These are phyloP conservation scores for Hylodesmum podocarpum DNA, from an alignment of 306 rosid species.

Conservation along the genomic window DNA sequence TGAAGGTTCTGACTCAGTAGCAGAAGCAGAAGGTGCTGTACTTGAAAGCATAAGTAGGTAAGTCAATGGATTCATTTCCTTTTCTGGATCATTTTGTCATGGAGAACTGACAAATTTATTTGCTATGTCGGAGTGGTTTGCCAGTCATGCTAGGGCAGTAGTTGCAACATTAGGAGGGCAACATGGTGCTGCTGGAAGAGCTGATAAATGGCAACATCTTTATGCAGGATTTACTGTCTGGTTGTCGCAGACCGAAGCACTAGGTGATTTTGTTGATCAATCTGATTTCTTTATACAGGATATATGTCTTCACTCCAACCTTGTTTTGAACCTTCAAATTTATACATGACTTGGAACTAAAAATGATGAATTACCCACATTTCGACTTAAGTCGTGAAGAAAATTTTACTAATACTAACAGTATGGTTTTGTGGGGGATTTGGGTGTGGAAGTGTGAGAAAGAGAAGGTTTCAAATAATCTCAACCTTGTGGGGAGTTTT, in stretches of 20 bases:
- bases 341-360: not conserved
- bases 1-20: conserved; percentile 76
- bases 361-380: not conserved
- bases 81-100: not conserved
- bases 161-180: conserved; percentile 78
- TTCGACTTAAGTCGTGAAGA: conserved; percentile 3
- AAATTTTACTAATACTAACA: not conserved
- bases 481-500: conserved; percentile 1
- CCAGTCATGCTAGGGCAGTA: conserved; percentile 78
- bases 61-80: conserved; percentile 16
- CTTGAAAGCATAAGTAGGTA: conserved; percentile 93
- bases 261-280: conserved; percentile 43
- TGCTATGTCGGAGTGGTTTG: conserved; percentile 27
- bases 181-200: conserved; percentile 64
- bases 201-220: conserved; percentile 80
- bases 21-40: conserved; percentile 71
- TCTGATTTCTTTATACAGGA: not conserved
- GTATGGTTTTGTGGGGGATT: not conserved
- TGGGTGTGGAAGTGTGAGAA: not conserved
- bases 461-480: not conserved
- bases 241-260: conserved; percentile 84
- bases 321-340: conserved; percentile 28
- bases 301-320: conserved; percentile 4
- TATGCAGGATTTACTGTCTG: conserved; percentile 86
- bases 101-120: conserved; percentile 3